Base-by-base conservation (phyloP, 202 grass and related monocot species). In the Miscanthus sacchariflorus region DNA sequence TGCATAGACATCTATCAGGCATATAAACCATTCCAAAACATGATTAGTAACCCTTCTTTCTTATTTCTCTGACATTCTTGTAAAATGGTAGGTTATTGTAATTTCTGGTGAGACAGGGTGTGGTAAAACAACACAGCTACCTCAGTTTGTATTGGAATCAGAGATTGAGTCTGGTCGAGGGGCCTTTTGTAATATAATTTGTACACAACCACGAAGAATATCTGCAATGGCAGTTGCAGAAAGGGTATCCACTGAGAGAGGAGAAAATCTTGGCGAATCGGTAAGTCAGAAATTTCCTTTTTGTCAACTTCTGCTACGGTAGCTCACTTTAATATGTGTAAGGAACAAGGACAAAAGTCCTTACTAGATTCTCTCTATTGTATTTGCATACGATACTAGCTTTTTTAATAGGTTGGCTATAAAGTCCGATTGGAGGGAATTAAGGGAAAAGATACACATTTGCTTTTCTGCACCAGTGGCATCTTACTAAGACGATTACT, bases 121-220 rank as follows among this genome's bases (percentile, higher is more conserved):
- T 86, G 96, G 93, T 36, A 98, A 98, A 93, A 98, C 96, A 43
- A 98, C 96, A 85, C 96, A 98, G 72, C 87, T 98, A 63, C 96
- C 96, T 82, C 96, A 98, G 30, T 98, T 96, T 90, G 86, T 98
- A 67, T 86, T 98, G 70, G 96, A 98, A 74, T 94, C 93, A 68
- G 96, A 96, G 83, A 94, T 98, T 88, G 94, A 98, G 82, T 98
- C 96, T 80, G 96, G 96, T 6, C 90, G 94, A 28, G 96, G 96
- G 50, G 96, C 96, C 46, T 98, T 98, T 87, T 98, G 96, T 89
- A 98, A 96, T 52, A 95, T 98, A 80, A 98, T 98, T n/a, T 98
- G 96, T 80, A 98, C 96, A 71, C 96, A 98, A 12, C 96, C 96
- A 70, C 89, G 96, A 54, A 92, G 96, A 92, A 96, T 98, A 88